phyloP scores from a whole-genome alignment of 228 moss, liverwort and hornwort genomes.

The Sphagnum fallax region DNA sequence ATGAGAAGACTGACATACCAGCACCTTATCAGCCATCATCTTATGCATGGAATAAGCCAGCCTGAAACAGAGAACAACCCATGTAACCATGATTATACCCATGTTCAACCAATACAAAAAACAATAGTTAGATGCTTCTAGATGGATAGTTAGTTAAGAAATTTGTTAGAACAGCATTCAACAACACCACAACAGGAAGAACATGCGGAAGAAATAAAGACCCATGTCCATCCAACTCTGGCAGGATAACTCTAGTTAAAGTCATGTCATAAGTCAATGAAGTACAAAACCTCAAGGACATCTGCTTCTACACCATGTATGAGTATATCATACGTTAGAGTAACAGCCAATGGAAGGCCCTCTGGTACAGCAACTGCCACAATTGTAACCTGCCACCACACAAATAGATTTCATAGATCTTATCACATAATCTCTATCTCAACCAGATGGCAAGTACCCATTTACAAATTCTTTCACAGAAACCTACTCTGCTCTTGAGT shows the following conservation, averaged over 20 bases:
- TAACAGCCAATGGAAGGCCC: conserved; percentile 94
- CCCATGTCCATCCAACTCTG: not conserved
- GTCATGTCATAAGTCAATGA: no score
- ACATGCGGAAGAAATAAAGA: not conserved
- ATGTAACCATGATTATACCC: no score
- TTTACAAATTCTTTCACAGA: no score
- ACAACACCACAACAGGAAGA: not conserved
- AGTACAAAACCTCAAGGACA: not conserved
- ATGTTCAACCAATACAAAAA: not conserved
- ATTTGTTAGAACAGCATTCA: not conserved
- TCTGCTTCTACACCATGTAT: not conserved
- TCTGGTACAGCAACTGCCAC: conserved; percentile 99
- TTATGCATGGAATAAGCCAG: conserved; percentile 97
- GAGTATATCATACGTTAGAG: conserved; percentile 61
- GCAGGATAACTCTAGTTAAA: no score
- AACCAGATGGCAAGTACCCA: no score
- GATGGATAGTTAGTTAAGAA: not conserved
- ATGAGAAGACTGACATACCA: conserved; percentile 37
- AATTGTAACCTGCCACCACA: conserved; percentile 59
- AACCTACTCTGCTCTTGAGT: no score
- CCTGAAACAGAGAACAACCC: conserved; percentile 18
- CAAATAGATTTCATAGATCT: no score
- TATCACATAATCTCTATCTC: no score
- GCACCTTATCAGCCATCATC: conserved; percentile 92
- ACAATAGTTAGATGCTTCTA: not conserved